Evolutionary conservation across 805 yeast genomes (phyloP), one percentile per base, ranked within the genome.

Genomic region (Metschnikowia rubicola): DNA sequence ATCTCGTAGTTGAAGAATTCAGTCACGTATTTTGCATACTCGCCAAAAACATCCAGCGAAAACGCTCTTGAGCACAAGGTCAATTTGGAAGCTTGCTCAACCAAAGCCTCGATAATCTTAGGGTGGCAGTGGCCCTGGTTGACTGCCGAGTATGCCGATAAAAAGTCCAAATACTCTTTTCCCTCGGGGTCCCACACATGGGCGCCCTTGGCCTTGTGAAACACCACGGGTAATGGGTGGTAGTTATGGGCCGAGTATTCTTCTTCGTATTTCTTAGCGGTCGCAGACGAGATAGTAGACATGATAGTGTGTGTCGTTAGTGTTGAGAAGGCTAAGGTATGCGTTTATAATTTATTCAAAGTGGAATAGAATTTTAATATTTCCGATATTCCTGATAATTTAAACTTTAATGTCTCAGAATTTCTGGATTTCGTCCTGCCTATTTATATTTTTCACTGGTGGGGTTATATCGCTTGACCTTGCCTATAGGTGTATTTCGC

Each of bases 41-140:
- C 76, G 37, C 96, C 96, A 63, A 90, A 90, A 10, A 83, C 84
- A 65, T 91, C 96, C 45, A 87, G 86, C 21, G 95, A 87, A 66
- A 92, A 92, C 4, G 97, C 97, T 65, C 98, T 78, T 21, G 97
- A 89, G 46, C 92, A 86, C 50, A 92, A 73, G 12, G 98, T 92
- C 65, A 92, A 75, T 48, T 74, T 79, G 50, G 81, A 79, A 9
- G 97, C 96, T 73, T 92, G 98, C 32, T 90, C 95, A 37, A 83
- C 74, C 50, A 92, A 77, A 3, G 98, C 97, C 37, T 70, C 75
- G 50, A 92, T 78, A 63, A 92, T 91, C 67, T 87, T 83, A 47
- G 98, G 97, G 66, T 92, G 98, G 66, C 97, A 91, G 67, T 92
- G 98, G 50, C 98, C 98, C 70, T 92, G 97, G 74, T 92, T 92